phyloP scores from a whole-genome alignment of 75 land plant genomes.

The Larix kaempferi region DNA sequence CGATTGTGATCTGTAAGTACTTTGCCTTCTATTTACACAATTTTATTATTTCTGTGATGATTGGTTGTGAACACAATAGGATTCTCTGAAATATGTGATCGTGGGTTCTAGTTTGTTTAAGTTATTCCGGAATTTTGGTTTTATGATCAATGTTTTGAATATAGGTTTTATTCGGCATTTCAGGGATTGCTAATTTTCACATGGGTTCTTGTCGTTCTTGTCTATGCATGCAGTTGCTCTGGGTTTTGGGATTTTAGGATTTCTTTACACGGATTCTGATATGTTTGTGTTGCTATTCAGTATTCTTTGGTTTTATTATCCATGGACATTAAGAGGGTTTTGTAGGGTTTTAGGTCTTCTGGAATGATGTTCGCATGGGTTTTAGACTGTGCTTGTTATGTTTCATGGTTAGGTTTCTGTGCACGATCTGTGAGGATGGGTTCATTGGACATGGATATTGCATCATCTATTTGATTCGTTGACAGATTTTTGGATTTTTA shows the following conservation, averaged over 20 bases:
- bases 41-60: too few species aligned
- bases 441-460: background rate
- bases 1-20: too few species aligned
- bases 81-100: too few species aligned
- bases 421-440: background rate
- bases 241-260: background rate
- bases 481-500: background rate
- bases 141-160: too few species aligned
- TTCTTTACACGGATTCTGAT: background rate
- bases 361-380: background rate
- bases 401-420: background rate
- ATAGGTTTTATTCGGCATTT: too few species aligned
- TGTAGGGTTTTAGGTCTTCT: background rate
- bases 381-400: background rate
- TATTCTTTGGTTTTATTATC: background rate
- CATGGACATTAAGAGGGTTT: background rate
- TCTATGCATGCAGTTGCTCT: too few species aligned
- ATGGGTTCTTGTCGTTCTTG: too few species aligned
- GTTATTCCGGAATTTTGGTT: too few species aligned
- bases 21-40: too few species aligned
- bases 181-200: too few species aligned
- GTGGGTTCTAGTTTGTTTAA: too few species aligned
- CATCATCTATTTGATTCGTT: background rate
- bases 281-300: background rate
- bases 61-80: too few species aligned